phyloP scores from a whole-genome alignment of 2,329 filamentous ascomycete species.

The Hyphodiscus sp. region DNA sequence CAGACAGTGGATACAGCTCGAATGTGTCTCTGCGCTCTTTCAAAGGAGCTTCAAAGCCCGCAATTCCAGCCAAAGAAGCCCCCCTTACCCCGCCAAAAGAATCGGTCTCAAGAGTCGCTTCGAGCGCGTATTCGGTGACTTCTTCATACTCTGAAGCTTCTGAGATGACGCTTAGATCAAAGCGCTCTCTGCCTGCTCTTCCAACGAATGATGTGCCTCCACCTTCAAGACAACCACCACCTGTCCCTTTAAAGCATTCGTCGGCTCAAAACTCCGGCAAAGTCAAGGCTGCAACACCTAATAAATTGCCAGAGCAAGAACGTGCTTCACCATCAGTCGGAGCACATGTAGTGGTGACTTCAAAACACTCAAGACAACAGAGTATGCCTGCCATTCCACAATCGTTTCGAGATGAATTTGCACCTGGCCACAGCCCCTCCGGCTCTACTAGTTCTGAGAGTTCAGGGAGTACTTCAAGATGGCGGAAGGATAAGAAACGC shows the following conservation, averaged over 20 bases:
- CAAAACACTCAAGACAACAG: conserved; percentile 4
- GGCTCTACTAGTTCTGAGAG: neutral
- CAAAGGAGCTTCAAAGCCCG: conserved; percentile 15
- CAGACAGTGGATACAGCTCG: conserved; percentile 57
- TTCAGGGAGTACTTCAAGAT: neutral
- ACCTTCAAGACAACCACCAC: conserved; percentile 11
- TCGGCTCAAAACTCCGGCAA: neutral
- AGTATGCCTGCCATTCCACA: conserved; percentile 7
- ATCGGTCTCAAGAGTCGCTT: conserved; percentile 6
- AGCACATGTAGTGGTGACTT: conserved; percentile 3
- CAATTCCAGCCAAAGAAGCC: conserved; percentile 10
- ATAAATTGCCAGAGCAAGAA: neutral
- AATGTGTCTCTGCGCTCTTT: conserved; percentile 51
- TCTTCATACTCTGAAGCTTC: conserved; percentile 3
- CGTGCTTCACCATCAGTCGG: neutral
- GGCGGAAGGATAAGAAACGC: conserved; percentile 1
- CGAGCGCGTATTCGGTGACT: conserved; percentile 8
- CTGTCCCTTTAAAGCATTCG: conserved; percentile 7
- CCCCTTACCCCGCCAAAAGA: conserved; percentile 16
- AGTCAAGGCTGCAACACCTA: neutral
- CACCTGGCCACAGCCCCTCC: neutral
- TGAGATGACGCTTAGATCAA: conserved; percentile 7
- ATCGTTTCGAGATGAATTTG: neutral
- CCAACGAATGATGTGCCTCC: conserved; percentile 7
- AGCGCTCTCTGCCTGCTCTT: conserved; percentile 14